Evolutionary conservation across 176 grass and related monocot species (phyloP).

Genomic region (Triticum monococcum): DNA sequence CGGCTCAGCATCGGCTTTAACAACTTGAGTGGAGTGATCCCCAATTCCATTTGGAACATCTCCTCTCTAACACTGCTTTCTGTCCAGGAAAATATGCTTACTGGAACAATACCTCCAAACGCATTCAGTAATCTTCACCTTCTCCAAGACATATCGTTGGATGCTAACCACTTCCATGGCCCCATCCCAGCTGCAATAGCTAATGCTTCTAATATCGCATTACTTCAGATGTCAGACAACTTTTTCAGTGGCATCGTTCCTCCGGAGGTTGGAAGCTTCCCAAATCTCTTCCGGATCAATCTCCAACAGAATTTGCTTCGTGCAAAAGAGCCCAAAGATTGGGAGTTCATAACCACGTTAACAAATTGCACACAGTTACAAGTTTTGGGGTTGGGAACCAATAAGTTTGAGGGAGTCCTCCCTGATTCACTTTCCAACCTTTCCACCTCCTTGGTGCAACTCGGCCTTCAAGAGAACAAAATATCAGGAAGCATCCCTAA

Average conservation of each 20-base stretch:
- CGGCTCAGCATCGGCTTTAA: too few species aligned
- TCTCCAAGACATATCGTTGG: not conserved
- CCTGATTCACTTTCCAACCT: not conserved
- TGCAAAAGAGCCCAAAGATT: slow-evolving; percentile 25
- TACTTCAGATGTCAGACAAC: not conserved
- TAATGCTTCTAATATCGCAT: slow-evolving; percentile 30
- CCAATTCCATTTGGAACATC: too few species aligned
- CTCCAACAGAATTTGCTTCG: slow-evolving; percentile 13
- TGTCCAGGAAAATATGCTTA: not conserved
- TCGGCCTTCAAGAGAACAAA: not conserved
- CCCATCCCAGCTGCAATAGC: not conserved
- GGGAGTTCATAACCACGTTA: slow-evolving; percentile 24
- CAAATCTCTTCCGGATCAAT: not conserved
- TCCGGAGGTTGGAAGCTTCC: not conserved
- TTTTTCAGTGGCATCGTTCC: slow-evolving; percentile 12
- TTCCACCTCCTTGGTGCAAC: not conserved
- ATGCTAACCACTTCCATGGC: slow-evolving; percentile 35
- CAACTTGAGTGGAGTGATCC: too few species aligned
- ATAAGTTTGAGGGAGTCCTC: not conserved
- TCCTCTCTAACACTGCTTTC: too few species aligned
- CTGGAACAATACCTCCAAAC: slow-evolving; percentile 16
- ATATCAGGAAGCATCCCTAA: not conserved
- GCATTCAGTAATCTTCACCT: not conserved
- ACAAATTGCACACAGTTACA: not conserved
- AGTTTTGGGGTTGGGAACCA: not conserved